Conservation (phyloP, 2,329 filamentous ascomycete genomes). For the Macrophomina tecta region DNA sequence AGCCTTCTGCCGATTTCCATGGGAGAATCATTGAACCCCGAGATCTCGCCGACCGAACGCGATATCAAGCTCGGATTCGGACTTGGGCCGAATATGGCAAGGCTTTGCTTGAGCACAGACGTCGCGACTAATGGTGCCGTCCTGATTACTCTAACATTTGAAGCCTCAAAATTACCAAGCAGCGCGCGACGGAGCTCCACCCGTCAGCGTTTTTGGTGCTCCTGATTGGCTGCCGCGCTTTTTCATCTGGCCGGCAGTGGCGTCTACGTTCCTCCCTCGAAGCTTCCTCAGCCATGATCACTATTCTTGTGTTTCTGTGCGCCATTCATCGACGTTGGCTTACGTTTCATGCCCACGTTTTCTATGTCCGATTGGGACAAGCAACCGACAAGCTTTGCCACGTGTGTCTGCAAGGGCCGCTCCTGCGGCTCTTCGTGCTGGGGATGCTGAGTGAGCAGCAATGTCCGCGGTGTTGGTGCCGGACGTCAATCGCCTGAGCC, state of each 20-base stretch:
- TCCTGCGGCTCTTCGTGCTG: neutral
- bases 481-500: neutral
- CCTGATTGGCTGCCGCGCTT: neutral
- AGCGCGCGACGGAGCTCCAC: neutral
- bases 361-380: neutral
- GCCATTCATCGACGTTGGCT: neutral
- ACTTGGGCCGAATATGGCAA: neutral
- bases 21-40: neutral
- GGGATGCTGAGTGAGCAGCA: neutral
- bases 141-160: neutral
- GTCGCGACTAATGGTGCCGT: neutral
- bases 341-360: neutral
- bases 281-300: neutral
- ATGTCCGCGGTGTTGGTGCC: neutral
- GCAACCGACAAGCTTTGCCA: neutral
- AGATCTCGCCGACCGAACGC: neutral
- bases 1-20: neutral
- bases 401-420: neutral
- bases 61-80: neutral
- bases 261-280: neutral
- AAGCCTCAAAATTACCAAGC: conserved; percentile 2
- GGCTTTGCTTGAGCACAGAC: neutral
- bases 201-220: neutral
- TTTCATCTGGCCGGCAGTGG: neutral
- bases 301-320: neutral